Evolutionary conservation across 2,329 filamentous ascomycete species (phyloP), one percentile per base, ranked within the genome.

Genomic region (Neofusicoccum parvum): DNA sequence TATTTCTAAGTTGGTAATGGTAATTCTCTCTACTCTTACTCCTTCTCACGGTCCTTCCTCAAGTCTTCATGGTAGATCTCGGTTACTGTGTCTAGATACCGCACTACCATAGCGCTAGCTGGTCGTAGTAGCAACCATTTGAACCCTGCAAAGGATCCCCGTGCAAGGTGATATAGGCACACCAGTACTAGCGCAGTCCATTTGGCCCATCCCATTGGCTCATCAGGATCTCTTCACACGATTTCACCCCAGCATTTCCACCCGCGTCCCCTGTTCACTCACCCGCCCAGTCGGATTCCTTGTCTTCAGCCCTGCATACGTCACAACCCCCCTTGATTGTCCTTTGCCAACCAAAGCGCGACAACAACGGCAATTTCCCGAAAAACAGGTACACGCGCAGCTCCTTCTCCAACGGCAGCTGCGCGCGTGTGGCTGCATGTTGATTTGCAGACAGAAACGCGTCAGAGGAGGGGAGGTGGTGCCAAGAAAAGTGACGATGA

Each of bases 361-460:
- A 60, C 50, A 54, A 39, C 34, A 54, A 54, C 34, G 34, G 41
- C 39, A 11, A 37, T 5, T 14, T 10, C 45, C 41, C 10, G 6
- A 23, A 60, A 59, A 60, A 48, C 43, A 48, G 56, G 56, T 36
- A 60, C n/a, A 20, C n/a, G n/a, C 56, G 43, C 45, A 12, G 27
- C 43, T 60, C 56, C 15, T 32, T 48, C 34, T n/a, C 56, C 43
- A 32, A 32, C 27, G 27, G 27, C 12, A 23, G 14, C 2, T 15
- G 37, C 11, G n/a, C 17, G 17, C 32, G 56, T 43, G 27, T 60
- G 56, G 37, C 41, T 12, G 43, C 41, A 32, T n/a, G 27, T n/a
- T 37, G 10, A 48, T 48, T 48, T 17, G 23, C 45, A 17, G 17
- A 56, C 20, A 10, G 2, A 20, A 34, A 59, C 54, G 39, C 39